phyloP scores from a whole-genome alignment of 495 filamentous ascomycete species.

The Lophium mytilinum region DNA sequence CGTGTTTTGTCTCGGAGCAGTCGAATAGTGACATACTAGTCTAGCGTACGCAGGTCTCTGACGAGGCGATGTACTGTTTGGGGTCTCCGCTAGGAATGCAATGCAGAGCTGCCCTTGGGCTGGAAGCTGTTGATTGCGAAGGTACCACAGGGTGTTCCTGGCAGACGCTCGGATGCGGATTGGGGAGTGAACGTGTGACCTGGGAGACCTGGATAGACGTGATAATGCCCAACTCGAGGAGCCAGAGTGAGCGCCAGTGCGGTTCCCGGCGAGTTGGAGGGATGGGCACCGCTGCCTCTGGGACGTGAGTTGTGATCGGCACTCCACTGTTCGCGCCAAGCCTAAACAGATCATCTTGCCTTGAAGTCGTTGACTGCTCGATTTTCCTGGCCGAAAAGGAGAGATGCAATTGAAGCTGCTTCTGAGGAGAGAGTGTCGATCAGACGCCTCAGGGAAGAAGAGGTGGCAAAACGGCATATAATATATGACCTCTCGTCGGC shows the following conservation, averaged over 20 bases:
- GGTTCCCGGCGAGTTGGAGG: background rate
- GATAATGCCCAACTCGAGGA: background rate
- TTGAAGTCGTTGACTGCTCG: too few species aligned
- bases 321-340: background rate
- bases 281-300: background rate
- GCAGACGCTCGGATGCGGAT: background rate
- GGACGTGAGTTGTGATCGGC: background rate
- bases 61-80: background rate
- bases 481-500: too few species aligned
- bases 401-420: too few species aligned
- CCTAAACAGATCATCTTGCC: too few species aligned
- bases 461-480: too few species aligned
- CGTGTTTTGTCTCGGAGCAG: too few species aligned
- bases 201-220: background rate
- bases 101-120: background rate
- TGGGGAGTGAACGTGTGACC: background rate
- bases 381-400: too few species aligned
- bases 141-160: background rate
- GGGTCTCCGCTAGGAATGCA: background rate
- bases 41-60: background rate
- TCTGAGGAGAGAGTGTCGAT: too few species aligned
- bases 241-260: background rate
- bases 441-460: too few species aligned
- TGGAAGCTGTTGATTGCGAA: background rate
- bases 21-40: background rate